These are phyloP conservation scores for Gardenia jasminoides DNA, from an alignment of 257 asterid species.

Conservation along the genomic window DNA sequence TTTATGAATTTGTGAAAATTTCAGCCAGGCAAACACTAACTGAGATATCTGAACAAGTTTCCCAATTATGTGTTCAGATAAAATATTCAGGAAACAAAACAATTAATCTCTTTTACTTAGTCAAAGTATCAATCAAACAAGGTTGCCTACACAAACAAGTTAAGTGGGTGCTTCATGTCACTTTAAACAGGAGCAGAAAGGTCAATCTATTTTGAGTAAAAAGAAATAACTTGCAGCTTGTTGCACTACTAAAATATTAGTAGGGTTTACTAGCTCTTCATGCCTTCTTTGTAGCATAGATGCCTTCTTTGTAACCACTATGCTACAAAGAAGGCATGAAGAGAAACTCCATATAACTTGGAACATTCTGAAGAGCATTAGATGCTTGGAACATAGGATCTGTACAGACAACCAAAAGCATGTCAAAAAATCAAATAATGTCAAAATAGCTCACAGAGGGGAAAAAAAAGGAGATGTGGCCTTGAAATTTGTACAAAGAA, in stretches of 20 bases:
- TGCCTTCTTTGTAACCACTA: no score
- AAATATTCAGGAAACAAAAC: no score
- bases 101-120: no score
- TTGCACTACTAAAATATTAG: not conserved
- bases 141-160: not conserved
- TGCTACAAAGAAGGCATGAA: not conserved
- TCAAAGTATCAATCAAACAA: no score
- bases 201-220: not conserved
- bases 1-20: not conserved
- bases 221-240: not conserved
- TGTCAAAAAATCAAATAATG: not conserved
- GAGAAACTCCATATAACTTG: not conserved
- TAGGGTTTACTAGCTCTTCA: not conserved
- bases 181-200: not conserved
- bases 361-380: constrained; percentile 1
- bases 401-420: not conserved
- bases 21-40: not conserved
- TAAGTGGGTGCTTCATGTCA: not conserved
- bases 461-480: not conserved
- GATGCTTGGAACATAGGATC: not conserved
- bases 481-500: not conserved
- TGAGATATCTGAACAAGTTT: not conserved
- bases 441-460: not conserved
- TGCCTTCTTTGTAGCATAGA: no score
- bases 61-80: not conserved